These are phyloP conservation scores for Agapanthus africanus DNA, from an alignment of 106 monocot species.

Conservation along the genomic window DNA sequence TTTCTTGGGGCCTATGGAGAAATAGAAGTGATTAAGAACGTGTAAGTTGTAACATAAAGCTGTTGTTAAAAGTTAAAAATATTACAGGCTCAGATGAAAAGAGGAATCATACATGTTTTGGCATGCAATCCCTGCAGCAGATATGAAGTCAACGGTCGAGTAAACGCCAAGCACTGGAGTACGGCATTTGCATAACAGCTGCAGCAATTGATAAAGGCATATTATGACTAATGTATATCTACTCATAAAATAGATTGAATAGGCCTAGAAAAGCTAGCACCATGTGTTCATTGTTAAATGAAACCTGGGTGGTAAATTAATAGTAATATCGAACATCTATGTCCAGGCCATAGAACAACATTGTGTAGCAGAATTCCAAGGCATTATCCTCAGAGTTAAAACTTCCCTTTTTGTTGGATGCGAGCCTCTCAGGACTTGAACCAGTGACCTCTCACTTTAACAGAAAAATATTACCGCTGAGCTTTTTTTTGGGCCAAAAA, in stretches of 20 bases:
- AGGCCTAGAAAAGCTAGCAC: neutral
- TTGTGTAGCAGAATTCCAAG: neutral
- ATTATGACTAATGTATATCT: neutral
- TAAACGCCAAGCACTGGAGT: conserved; percentile 84
- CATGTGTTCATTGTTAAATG: neutral
- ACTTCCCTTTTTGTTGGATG: no score
- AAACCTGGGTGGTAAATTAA: neutral
- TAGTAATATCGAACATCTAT: conserved; percentile 1
- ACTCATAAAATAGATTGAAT: neutral
- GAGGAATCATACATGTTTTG: conserved; percentile 47
- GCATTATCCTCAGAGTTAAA: neutral
- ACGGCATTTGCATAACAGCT: conserved; percentile 97
- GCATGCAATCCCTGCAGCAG: conserved; percentile 63
- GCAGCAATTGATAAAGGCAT: conserved; percentile 23
- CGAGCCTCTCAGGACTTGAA: no score
- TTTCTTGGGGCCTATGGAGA: conserved; percentile 37
- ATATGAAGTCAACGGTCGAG: conserved; percentile 72
- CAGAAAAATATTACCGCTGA: no score
- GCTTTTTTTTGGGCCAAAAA: neutral
- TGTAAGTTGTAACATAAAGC: neutral
- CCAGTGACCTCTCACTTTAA: no score
- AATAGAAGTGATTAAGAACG: conserved; percentile 1
- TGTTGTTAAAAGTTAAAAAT: neutral
- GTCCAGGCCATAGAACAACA: neutral
- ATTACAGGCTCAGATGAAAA: neutral